These are phyloP conservation scores for Corynascus novoguineensis DNA, from an alignment of 495 filamentous ascomycete genomes.

Conservation along the genomic window DNA sequence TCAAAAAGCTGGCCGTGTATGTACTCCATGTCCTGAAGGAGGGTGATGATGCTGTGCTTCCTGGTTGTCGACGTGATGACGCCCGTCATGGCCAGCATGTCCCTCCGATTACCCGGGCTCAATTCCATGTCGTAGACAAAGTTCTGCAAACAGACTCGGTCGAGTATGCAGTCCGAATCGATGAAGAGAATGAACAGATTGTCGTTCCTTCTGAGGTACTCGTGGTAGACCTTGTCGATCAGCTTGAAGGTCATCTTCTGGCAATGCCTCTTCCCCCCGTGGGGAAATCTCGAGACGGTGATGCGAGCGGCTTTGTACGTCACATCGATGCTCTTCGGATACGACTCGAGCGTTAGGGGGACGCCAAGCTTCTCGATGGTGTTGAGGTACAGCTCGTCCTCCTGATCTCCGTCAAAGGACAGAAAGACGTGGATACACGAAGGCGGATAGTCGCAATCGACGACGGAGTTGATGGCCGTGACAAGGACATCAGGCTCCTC, in stretches of 20 bases:
- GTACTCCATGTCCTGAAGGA: conserved; percentile 98
- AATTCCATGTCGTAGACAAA: conserved; percentile 99
- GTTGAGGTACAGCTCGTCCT: conserved; percentile 83
- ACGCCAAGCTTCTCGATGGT: conserved; percentile 87
- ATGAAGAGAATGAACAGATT: conserved; percentile 96
- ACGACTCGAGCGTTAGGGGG: conserved; percentile 66
- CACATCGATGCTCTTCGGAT: conserved; percentile 88
- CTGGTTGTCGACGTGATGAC: conserved; percentile 93
- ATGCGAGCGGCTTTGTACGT: conserved; percentile 75
- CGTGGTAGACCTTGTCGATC: conserved; percentile 86
- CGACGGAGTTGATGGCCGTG: conserved; percentile 85
- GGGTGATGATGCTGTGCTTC: conserved; percentile 82
- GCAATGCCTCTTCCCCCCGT: conserved; percentile 90
- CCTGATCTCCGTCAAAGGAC: conserved; percentile 86
- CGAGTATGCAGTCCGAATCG: conserved; percentile 95
- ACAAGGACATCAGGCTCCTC: conserved; percentile 83
- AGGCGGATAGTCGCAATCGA: conserved; percentile 90
- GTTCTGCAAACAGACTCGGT: conserved; percentile 89
- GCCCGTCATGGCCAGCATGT: conserved; percentile 98
- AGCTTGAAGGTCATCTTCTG: conserved; percentile 93
- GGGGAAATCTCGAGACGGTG: conserved; percentile 87
- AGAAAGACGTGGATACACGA: conserved; percentile 94
- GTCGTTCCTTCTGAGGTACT: conserved; percentile 84
- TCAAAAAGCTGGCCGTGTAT: conserved; percentile 97
- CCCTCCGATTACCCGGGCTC: conserved; percentile 84